Percentiles rank a stretch among this genome's conserved stretches.
These are phyloP conservation scores for Xylariaceae sp. DNA, from an alignment of 2,329 filamentous ascomycete species.

Conservation along the genomic window DNA sequence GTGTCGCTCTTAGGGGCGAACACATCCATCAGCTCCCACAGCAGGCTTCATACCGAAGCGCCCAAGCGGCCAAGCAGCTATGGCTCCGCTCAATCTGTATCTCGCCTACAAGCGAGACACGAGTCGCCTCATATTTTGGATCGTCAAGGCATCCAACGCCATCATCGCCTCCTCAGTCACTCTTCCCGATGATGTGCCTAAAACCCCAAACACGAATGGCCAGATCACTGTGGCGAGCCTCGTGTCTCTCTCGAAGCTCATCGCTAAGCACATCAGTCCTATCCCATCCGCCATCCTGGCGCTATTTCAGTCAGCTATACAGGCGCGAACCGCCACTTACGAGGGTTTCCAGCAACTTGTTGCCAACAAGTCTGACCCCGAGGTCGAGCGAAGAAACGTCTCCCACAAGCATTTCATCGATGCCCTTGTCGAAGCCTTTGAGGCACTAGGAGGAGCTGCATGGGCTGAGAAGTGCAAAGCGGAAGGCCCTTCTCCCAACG, in stretches of 20 bases:
- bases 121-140: constrained; percentile 34
- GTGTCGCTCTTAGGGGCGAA: background rate
- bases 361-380: constrained; percentile 33
- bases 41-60: background rate
- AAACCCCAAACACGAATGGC: constrained; percentile 37
- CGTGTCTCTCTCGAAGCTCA: constrained; percentile 38
- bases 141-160: constrained; percentile 38
- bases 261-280: constrained; percentile 34
- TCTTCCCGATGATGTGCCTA: constrained; percentile 13
- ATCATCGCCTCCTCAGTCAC: constrained; percentile 30
- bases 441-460: constrained; percentile 17
- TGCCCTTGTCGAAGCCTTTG: constrained; percentile 36
- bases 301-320: constrained; percentile 39
- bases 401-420: constrained; percentile 44
- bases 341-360: constrained; percentile 34
- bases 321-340: constrained; percentile 32
- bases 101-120: constrained; percentile 11
- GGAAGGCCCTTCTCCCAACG: constrained; percentile 26
- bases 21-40: background rate
- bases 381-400: constrained; percentile 37
- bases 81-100: constrained; percentile 5
- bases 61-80: background rate
- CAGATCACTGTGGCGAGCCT: constrained; percentile 37
- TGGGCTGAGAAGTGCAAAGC: constrained; percentile 30
- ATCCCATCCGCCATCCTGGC: constrained; percentile 35